These are phyloP conservation scores for Galeopsis tetrahit DNA, from an alignment of 257 asterid genomes.

Conservation along the genomic window DNA sequence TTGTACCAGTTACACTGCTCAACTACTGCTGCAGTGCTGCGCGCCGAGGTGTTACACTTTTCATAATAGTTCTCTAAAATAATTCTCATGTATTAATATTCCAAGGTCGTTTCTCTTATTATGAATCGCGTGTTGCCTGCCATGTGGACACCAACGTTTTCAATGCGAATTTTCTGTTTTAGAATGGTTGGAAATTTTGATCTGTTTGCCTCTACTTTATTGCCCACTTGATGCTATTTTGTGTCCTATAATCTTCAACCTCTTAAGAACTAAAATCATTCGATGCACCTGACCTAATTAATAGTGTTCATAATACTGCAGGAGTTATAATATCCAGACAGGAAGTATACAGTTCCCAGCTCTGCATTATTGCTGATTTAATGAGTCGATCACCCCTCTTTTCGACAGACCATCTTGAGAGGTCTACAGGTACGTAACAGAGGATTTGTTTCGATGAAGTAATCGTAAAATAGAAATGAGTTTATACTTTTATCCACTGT, in stretches of 20 bases:
- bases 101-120: not conserved
- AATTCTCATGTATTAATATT: not conserved
- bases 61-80: too few relatives aligned
- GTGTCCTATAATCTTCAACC: not conserved
- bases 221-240: not conserved
- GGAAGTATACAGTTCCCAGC: not conserved
- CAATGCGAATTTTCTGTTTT: not conserved
- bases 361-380: too few relatives aligned
- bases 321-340: not conserved
- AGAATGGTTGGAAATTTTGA: not conserved
- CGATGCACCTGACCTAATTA: not conserved
- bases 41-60: too few relatives aligned
- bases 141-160: not conserved
- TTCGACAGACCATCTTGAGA: too few relatives aligned
- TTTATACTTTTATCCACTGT: not conserved
- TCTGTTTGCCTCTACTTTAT: not conserved
- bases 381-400: too few relatives aligned
- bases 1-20: too few relatives aligned
- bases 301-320: not conserved
- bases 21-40: too few relatives aligned
- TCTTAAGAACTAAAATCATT: constrained; percentile 4
- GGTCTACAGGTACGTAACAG: not conserved
- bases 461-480: not conserved
- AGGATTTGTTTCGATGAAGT: constrained; percentile 15
- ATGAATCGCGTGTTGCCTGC: not conserved